A percentile compares a stretch with the other conserved stretches of the same genome.
Conservation (phyloP, 1,284 basidiomycete species). For the Agroathelia rolfsii region DNA sequence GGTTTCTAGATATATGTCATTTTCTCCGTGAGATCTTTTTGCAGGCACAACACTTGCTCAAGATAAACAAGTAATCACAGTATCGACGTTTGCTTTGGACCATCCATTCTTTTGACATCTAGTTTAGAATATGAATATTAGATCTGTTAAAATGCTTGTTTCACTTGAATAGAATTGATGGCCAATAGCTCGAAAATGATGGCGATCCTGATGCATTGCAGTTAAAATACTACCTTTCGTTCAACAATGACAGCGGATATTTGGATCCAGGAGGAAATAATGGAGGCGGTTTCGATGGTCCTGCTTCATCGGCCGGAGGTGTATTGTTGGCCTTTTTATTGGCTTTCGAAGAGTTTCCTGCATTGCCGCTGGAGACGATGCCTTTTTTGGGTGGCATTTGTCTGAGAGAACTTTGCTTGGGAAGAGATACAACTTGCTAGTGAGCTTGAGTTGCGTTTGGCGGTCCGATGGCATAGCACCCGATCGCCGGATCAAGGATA, state of each 20-base stretch:
- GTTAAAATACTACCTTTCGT: conserved; percentile 70
- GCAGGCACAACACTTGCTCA: conserved; percentile 1
- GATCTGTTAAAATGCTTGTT: too few species aligned
- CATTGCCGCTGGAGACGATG: conserved; percentile 80
- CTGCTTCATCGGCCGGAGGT: conserved; percentile 12
- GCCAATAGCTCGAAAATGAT: too few species aligned
- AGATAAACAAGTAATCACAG: conserved; percentile 35
- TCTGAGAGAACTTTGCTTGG: too few species aligned
- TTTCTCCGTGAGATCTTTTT: conserved; percentile 7
- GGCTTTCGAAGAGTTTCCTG: conserved; percentile 70
- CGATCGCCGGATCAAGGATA: too few species aligned
- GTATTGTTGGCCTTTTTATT: conserved; percentile 20
- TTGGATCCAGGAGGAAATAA: conserved; percentile 80
- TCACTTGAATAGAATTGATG: too few species aligned
- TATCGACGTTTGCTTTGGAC: conserved; percentile 70
- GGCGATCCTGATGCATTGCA: too few species aligned
- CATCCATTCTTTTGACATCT: conserved; percentile 83
- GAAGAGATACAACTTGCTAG: too few species aligned
- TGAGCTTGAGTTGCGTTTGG: too few species aligned
- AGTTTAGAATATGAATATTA: too few species aligned
- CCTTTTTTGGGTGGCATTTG: conserved; percentile 72
- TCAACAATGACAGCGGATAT: conserved; percentile 63
- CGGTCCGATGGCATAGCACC: too few species aligned
- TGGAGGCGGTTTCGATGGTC: conserved; percentile 38
- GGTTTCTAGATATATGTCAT: conserved; percentile 31